Conservation (phyloP, 164 flowering plant species). For the Warburgia ugandensis region DNA sequence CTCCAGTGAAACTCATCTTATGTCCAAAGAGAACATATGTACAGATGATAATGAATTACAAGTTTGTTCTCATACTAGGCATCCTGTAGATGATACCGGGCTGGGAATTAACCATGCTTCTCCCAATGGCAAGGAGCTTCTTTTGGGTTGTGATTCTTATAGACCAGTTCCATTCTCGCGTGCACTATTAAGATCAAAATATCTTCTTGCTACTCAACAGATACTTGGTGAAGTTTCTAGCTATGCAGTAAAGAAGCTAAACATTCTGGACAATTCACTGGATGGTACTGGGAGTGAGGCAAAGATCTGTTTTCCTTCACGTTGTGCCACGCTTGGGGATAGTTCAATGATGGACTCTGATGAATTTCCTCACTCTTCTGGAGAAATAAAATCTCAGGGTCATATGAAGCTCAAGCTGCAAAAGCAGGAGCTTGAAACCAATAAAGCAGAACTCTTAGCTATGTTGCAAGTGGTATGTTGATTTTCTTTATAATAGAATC, state of each 20-base stretch:
- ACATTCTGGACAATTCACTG: too few relatives aligned
- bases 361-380: conserved; percentile 17
- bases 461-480: conserved; percentile 70
- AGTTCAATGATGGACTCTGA: conserved; percentile 15
- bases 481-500: neutral
- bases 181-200: conserved; percentile 44
- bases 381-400: conserved; percentile 14
- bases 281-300: too few relatives aligned
- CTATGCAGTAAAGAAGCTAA: conserved; percentile 43
- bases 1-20: conserved; percentile 22
- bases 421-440: conserved; percentile 32
- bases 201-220: conserved; percentile 55
- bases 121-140: conserved; percentile 31
- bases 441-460: conserved; percentile 51
- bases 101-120: conserved; percentile 39
- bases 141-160: conserved; percentile 24
- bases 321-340: too few relatives aligned
- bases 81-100: conserved; percentile 18
- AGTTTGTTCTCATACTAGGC: conserved; percentile 3
- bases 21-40: neutral
- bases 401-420: conserved; percentile 18
- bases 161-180: conserved; percentile 24
- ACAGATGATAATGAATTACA: conserved; percentile 4
- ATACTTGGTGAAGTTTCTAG: conserved; percentile 62
- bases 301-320: too few relatives aligned